phyloP scores from a whole-genome alignment of 2,329 filamentous ascomycete species.

The Amauroascus niger region DNA sequence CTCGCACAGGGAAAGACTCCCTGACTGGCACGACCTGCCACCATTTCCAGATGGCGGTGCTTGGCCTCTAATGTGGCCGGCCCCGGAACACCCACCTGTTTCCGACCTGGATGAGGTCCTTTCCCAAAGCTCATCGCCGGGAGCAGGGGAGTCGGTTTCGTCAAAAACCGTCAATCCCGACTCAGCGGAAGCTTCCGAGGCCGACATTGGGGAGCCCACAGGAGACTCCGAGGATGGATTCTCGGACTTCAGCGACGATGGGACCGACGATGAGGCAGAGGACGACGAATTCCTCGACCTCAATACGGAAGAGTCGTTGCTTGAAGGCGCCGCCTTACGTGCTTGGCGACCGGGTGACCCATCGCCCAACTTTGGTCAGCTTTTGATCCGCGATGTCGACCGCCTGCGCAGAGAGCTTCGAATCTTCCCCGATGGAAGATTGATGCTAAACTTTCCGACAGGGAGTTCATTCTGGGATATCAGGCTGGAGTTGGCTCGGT shows the following conservation, averaged over 20 bases:
- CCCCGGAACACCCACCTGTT: background rate
- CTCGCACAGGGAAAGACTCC: too few species aligned
- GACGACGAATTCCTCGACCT: slow-evolving; percentile 1
- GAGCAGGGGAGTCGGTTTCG: background rate
- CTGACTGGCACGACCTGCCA: background rate
- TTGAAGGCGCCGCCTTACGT: background rate
- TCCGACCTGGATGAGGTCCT: background rate
- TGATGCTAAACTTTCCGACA: slow-evolving; percentile 2
- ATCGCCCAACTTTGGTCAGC: slow-evolving; percentile 1
- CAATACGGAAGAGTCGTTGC: background rate
- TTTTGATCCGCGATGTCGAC: slow-evolving; percentile 2
- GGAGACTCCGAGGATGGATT: background rate
- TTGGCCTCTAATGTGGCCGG: background rate
- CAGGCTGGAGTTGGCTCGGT: background rate
- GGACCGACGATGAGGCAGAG: background rate
- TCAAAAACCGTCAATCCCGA: background rate
- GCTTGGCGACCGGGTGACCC: background rate
- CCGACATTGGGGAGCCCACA: background rate
- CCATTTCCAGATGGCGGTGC: background rate
- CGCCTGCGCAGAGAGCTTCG: slow-evolving; percentile 8
- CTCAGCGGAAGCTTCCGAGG: background rate
- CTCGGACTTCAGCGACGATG: background rate
- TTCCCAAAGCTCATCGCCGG: background rate
- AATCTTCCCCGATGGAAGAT: background rate
- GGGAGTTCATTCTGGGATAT: slow-evolving; percentile 2